Base-by-base conservation (phyloP, 2,329 filamentous ascomycete genomes). In the Cercospora zeina region DNA sequence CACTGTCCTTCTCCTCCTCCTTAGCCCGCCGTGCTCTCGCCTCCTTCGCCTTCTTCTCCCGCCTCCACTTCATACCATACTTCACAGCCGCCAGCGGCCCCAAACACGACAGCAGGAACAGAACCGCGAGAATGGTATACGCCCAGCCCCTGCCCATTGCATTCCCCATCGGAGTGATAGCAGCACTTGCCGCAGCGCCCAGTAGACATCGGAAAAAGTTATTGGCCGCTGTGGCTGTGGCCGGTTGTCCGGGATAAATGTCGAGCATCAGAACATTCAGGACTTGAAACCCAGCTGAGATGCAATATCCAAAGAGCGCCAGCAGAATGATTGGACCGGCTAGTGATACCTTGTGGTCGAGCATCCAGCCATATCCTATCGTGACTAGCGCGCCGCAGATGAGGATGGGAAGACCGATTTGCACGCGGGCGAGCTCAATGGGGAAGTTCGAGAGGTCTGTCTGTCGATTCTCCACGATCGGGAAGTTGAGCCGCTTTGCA, bases 211-310 rank as follows among this genome's bases (percentile, higher is more conserved):
- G 72, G 1, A 74, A 73, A 3, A 81, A 66, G 60, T 81, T 80
- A 56, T 76, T 79, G 6, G 78, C 76, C 4, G 79, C 78, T 3
- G 78, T 78, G 0, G 77, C 77, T 1, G 77, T 76, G 1, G 77
- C 77, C 1, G 79, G 74, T 34, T 73, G 70, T 9, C 67, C 73
- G 0, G 77, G 77, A 58, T 79, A 78, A 2, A 80, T 67, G 65
- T 81, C 80, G 1, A 82, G 73, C 39, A 82, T 71, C 31, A 85
- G 69, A 0, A 81, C 80, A 56, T 78, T 80, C 7, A 79, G 71
- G 3, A 76, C 74, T 56, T 81, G 79, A 56, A 77, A 80, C 0
- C 75, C 73, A 0, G 75, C 76, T 5, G 75, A 77, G 16, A 80
- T 67, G 10, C 72, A 71, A 54, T 77, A 75, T 27, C 71, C 72